Evolutionary conservation across 148 eudicot species (phyloP).

Genomic region (Rhododendron molle): DNA sequence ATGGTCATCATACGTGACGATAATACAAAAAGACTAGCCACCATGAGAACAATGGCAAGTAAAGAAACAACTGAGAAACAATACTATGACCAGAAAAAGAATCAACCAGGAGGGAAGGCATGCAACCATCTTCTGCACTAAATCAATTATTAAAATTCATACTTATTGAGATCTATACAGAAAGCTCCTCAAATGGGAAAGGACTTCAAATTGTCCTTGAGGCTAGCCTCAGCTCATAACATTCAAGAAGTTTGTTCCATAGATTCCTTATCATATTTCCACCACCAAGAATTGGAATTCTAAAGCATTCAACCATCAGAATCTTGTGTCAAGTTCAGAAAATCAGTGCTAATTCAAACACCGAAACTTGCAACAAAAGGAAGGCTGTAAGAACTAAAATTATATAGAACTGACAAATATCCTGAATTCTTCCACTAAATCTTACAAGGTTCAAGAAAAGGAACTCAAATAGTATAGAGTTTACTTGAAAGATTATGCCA

Average conservation of each 20-base stretch:
- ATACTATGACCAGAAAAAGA: not conserved
- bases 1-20: not conserved
- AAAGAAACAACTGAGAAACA: not conserved
- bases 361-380: not conserved
- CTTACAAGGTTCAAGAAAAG: not conserved
- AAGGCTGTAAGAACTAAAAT: not conserved
- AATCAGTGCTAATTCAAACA: not conserved
- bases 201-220: not conserved
- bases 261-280: not conserved
- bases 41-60: constrained; percentile 5
- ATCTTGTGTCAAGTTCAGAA: not conserved
- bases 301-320: not conserved
- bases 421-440: not conserved
- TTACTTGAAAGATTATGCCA: not conserved
- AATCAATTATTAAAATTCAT: not conserved
- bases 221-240: not conserved
- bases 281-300: not conserved
- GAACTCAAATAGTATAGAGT: not conserved
- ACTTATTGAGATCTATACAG: not conserved
- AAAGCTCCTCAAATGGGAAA: not conserved
- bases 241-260: not conserved
- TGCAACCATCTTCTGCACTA: not conserved
- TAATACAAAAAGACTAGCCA: not conserved
- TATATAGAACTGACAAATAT: not conserved
- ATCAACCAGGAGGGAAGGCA: not conserved